phyloP scores from a whole-genome alignment of 495 filamentous ascomycete genomes.

The Tetracladium setigerum region DNA sequence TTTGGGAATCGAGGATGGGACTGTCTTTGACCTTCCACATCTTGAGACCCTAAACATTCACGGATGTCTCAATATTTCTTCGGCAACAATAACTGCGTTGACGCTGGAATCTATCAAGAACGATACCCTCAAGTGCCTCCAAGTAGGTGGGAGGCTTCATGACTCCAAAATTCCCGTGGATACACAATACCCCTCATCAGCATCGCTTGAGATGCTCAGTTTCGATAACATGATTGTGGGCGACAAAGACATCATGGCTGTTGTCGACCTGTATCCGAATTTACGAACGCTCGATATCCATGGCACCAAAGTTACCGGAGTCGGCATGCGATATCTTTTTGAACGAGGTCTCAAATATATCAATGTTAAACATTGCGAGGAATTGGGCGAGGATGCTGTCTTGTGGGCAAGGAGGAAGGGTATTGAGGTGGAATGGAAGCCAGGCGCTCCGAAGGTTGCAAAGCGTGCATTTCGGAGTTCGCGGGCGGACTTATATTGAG shows the following conservation, averaged over 20 bases:
- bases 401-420: conserved; percentile 18
- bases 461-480: neutral
- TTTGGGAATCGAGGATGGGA: neutral
- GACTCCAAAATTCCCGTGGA: neutral
- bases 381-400: conserved; percentile 13
- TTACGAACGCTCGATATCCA: conserved; percentile 12
- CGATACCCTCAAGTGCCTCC: conserved; percentile 10
- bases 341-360: conserved; percentile 11
- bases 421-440: conserved; percentile 12
- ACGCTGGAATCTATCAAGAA: conserved; percentile 7
- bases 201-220: conserved; percentile 10
- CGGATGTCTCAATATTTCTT: neutral
- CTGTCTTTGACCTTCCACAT: conserved; percentile 5
- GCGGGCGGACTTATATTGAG: neutral
- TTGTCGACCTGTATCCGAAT: conserved; percentile 14
- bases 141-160: conserved; percentile 3
- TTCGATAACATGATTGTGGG: conserved; percentile 1
- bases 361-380: conserved; percentile 10
- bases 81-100: conserved; percentile 1
- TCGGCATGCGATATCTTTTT: conserved; percentile 14
- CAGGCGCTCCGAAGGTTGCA: neutral
- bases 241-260: conserved; percentile 7
- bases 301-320: conserved; percentile 17
- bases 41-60: conserved; percentile 17
- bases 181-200: conserved; percentile 11